Evolutionary conservation across 768 basidiomycete species (phyloP).

Genomic region (Lactarius trivialis): DNA sequence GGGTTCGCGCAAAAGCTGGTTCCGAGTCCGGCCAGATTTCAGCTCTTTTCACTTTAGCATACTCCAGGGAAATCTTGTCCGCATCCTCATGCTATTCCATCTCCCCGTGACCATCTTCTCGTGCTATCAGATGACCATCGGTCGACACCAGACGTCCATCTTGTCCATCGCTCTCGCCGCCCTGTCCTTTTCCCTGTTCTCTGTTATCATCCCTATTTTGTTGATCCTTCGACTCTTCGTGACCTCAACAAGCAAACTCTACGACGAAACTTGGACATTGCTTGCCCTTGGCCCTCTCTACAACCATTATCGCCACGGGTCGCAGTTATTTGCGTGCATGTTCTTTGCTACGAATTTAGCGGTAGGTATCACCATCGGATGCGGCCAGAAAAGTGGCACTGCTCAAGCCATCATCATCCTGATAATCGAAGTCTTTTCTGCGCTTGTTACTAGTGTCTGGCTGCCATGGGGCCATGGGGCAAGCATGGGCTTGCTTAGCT

Average conservation of each 20-base stretch:
- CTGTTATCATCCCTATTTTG: conserved; percentile 66
- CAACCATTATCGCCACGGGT: conserved; percentile 88
- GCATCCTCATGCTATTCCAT: conserved; percentile 88
- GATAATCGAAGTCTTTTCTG: conserved; percentile 79
- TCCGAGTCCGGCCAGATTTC: conserved; percentile 51
- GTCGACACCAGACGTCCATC: conserved; percentile 43
- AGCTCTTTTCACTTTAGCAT: conserved; percentile 77
- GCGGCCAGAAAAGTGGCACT: conserved; percentile 83
- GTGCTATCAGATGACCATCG: conserved; percentile 73
- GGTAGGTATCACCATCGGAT: conserved; percentile 81
- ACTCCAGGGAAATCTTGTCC: conserved; percentile 85
- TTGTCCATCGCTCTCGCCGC: conserved; percentile 73
- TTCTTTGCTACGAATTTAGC: conserved; percentile 78
- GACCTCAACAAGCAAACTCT: conserved; percentile 83
- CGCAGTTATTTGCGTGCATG: conserved; percentile 79
- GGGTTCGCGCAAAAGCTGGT: conserved; percentile 40
- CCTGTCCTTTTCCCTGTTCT: conserved; percentile 73
- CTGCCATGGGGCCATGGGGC: conserved; percentile 96
- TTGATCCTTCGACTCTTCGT: conserved; percentile 72
- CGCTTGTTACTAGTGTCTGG: conserved; percentile 88
- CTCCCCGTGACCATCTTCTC: conserved; percentile 91
- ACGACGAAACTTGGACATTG: conserved; percentile 90
- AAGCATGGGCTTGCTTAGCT: conserved; percentile 93
- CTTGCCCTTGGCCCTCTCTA: conserved; percentile 89
- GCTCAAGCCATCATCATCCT: conserved; percentile 88